Evolutionary conservation across 345 rosid genomes (phyloP), one percentile per base, ranked within the genome.

Genomic region (Populus ilicifolia): DNA sequence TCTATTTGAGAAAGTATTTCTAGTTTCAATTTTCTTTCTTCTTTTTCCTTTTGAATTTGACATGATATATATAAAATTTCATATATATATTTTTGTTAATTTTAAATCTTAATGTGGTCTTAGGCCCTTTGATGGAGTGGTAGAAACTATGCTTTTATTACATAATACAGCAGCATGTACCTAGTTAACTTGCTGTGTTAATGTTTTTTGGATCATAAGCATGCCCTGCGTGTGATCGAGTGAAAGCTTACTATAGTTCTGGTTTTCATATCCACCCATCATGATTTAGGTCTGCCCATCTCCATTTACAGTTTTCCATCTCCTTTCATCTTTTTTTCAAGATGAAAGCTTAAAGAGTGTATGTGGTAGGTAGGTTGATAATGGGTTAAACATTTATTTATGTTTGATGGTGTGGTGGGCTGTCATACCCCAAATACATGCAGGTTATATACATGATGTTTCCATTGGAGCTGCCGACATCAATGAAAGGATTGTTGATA

Each of bases 401-500:
- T 54, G 73, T 80, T 80, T 79, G 62, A 72, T 83, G 77, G 83
- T 82, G 84, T 84, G 77, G 84, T 74, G 77, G 85, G 75, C 82
- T 80, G 85, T 81, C 81, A 78, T 78, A 81, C 85, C 75, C 88
- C 81, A 79, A 81, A 79, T 86, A 77, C 83, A 75, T 87, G 89
- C 88, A 87, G 89, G 87, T 82, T 80, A 36, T 76, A 36, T 76
- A 66, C 73, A 30, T 76, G 88, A 82, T 85, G 77, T 77, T 80
- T 75, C 77, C 75, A 56, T 71, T 83, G 89, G 82, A 86, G 88
- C 86, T 71, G 71, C 77, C 54, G 80, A 81, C 79, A 83, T 80
- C 85, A 66, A 77, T 78, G 41, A 87, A 82, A 70, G 79, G 82
- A 79, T 84, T 86, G 80, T 85, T 86, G 82, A 72, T 80, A 82